These are phyloP conservation scores for Lachnellula cervina DNA, from an alignment of 2,329 filamentous ascomycete genomes.

Conservation along the genomic window DNA sequence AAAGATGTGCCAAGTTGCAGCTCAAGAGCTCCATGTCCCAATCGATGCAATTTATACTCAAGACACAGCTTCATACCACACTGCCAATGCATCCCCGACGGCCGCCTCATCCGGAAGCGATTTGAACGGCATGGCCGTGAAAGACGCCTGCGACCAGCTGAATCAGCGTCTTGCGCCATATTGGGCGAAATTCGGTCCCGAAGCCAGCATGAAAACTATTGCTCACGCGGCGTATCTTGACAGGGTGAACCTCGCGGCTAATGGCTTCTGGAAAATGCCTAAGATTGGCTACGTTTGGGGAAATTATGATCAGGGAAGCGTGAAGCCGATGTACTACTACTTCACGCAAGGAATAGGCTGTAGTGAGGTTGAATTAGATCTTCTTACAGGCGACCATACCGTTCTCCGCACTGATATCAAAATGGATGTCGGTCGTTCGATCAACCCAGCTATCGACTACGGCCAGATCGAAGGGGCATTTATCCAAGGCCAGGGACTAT, in stretches of 20 bases:
- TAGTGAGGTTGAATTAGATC: slow-evolving; percentile 90
- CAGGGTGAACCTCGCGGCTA: slow-evolving; percentile 91
- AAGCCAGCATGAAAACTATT: slow-evolving; percentile 80
- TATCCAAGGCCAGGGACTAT: slow-evolving; percentile 73
- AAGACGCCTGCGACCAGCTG: slow-evolving; percentile 85
- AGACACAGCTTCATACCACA: slow-evolving; percentile 92
- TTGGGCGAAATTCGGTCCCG: slow-evolving; percentile 71
- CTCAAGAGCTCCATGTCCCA: slow-evolving; percentile 79
- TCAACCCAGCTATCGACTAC: slow-evolving; percentile 70
- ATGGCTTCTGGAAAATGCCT: slow-evolving; percentile 96
- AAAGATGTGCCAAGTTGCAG: slow-evolving; percentile 94
- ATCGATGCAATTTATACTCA: slow-evolving; percentile 80
- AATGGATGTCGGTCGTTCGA: slow-evolving; percentile 83
- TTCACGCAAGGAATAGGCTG: slow-evolving; percentile 94
- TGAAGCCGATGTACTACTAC: slow-evolving; percentile 96
- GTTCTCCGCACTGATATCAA: slow-evolving; percentile 86
- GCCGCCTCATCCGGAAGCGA: slow-evolving; percentile 93
- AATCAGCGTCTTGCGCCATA: slow-evolving; percentile 85
- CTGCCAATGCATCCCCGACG: slow-evolving; percentile 88
- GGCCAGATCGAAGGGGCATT: slow-evolving; percentile 82
- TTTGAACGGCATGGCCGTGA: slow-evolving; percentile 91
- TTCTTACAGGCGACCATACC: slow-evolving; percentile 90
- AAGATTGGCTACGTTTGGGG: slow-evolving; percentile 96
- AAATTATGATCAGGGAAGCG: slow-evolving; percentile 23
- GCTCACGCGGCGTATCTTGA: slow-evolving; percentile 94